Evolutionary conservation across 495 filamentous ascomycete species (phyloP), one percentile per base, ranked within the genome.

Genomic region (Aspergillus cristatus): DNA sequence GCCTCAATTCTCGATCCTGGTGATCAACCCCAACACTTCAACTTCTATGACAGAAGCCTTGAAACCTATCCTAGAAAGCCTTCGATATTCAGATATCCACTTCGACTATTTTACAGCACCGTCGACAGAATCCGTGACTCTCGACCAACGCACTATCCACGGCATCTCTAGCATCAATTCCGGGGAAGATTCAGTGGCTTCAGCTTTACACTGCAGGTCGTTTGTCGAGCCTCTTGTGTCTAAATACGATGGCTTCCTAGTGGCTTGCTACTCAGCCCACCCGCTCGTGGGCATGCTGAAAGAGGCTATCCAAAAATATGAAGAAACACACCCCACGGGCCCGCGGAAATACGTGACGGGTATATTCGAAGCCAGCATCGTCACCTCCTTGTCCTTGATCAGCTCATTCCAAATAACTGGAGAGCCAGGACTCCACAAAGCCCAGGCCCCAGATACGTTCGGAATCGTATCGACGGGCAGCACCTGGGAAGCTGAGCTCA

Each of bases 21-120:
- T 95, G 46, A 76, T 96, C 57, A 96, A 97, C 51, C 90, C 90
- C 22, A 97, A 97, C 61, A 90, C 86, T 16, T 88, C 81, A 2
- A 49, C 61, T 28, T 68, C 75, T 33, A 96, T 97, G 88, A 96
- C 89, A 0, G 68, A 78, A 7, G 77, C 75, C 3, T 61, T 96
- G 37, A 72, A 71, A 34, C 73, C 78, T 0, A 70, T 87, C 2
- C 63, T 91, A 40, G 58, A 71, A 16, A 53, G 44, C 17, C 62
- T 75, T 37, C 59, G 60, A 38, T 70, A 65, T 38, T 37, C 50
- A 37, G 62, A 71, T 62, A 65, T 75, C 18, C 42, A 57, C 11
- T 71, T 71, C 47, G 56, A 63, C 18, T 79, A 70, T 57, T 76
- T 73, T 55, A 81, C 76, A 26, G 68, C 74, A 18, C 74, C 70